Conservation (phyloP, 116 monocot genomes). For the Zostera marina region DNA sequence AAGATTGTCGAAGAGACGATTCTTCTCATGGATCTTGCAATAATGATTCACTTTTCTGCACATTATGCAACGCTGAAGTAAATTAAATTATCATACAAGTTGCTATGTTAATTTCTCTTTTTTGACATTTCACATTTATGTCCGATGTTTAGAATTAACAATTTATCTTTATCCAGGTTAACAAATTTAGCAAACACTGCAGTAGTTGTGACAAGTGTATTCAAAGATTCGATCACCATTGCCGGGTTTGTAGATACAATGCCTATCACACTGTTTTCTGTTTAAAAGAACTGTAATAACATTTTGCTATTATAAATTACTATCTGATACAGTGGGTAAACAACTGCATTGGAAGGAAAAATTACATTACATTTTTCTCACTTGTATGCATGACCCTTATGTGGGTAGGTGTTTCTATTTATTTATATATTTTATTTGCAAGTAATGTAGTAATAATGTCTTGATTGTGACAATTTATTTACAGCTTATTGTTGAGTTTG, state of each 20-base stretch:
- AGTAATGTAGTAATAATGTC: background rate
- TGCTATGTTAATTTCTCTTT: background rate
- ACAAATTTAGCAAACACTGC: constrained; percentile 72
- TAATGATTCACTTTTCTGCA: constrained; percentile 67
- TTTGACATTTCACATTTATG: too few species aligned
- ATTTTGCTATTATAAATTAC: background rate
- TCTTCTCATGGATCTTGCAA: constrained; percentile 10
- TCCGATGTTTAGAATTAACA: too few species aligned
- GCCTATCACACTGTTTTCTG: background rate
- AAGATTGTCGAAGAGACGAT: constrained; percentile 50
- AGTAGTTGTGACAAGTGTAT: constrained; percentile 85
- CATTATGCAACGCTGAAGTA: constrained; percentile 79
- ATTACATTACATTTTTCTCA: constrained; percentile 62
- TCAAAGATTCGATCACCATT: constrained; percentile 90
- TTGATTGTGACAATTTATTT: background rate
- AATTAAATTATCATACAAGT: background rate
- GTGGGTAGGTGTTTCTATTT: constrained; percentile 37
- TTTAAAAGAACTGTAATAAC: background rate
- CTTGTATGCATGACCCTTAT: constrained; percentile 63
- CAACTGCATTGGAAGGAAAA: constrained; percentile 85
- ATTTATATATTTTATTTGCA: background rate
- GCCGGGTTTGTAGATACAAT: constrained; percentile 31
- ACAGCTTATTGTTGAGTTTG: constrained; percentile 69
- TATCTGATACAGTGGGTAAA: constrained; percentile 70
- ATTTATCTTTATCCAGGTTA: constrained; percentile 23